Evolutionary conservation across 768 basidiomycete species (phyloP), one percentile per base, ranked within the genome.

Genomic region (Strobilomyces dryophilus): DNA sequence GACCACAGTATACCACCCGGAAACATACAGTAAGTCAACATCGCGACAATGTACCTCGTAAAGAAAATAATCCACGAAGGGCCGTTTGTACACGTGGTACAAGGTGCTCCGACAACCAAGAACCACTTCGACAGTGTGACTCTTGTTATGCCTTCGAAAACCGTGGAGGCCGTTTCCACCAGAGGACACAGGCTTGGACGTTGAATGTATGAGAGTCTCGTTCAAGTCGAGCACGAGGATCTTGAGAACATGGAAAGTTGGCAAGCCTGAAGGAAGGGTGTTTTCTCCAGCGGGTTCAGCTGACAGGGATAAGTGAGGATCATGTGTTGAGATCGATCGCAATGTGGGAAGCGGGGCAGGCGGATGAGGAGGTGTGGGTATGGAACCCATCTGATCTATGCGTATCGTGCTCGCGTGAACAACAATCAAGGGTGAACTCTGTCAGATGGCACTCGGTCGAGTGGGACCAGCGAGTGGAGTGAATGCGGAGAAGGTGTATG

Each of bases 51-150:
- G n/a, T 26, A 32, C 92, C 77, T 92, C 94, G 58, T 90, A 79
- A 58, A 95, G 75, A 64, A 95, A 95, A 65, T 89, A 95, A 70
- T 99, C 95, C 35, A 92, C 95, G 76, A 93, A 97, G 3, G 95
- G 95, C 55, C 95, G 81, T 71, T 99, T 99, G 74, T 98, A 98
- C 44, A 99, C 95, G 69, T 98, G 95, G 69, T 99, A 99, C 47
- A 94, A 75, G 2, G 92, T 95, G 65, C 88, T 92, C 58, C 85
- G 79, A 34, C 89, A 95, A 35, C 87, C 89, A 21, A 97, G 72
- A 21, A 92, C 84, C 27, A 99, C 97, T 66, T 99, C 94, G 8
- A 99, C 93, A 59, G 87, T 90, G 74, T 92, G 90, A 48, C 83
- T 80, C 67, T 83, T 82, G 66, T 87, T 82, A 61, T 80, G 69